These are phyloP conservation scores for Escallonia rubra DNA, from an alignment of 129 eudicot species.

Conservation along the genomic window DNA sequence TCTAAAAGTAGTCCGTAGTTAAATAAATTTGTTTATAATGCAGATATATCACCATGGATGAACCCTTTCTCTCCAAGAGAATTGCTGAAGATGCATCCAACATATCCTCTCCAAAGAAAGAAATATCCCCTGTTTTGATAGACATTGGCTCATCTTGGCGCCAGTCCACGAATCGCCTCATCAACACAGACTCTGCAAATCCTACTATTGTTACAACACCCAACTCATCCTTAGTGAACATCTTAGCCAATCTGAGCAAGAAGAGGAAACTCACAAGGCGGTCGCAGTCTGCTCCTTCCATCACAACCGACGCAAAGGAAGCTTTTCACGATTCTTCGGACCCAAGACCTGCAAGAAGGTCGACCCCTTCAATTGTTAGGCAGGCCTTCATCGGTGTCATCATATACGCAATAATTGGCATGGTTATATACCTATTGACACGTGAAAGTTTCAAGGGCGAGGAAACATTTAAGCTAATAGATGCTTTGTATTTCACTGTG, in stretches of 20 bases:
- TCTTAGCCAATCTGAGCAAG: background rate
- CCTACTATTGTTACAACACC: background rate
- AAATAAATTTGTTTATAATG: no score
- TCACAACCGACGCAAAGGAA: background rate
- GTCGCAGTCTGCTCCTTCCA: background rate
- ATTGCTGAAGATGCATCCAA: background rate
- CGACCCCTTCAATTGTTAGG: background rate
- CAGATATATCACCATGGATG: slow-evolving; percentile 4
- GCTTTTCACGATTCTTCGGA: background rate
- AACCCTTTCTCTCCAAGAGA: slow-evolving; percentile 1
- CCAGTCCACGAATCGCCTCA: background rate
- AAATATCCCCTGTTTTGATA: background rate
- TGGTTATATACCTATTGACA: background rate
- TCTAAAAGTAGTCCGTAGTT: no score
- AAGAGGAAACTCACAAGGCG: background rate
- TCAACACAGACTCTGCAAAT: background rate
- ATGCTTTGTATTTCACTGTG: slow-evolving; percentile 21
- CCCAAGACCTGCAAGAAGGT: background rate
- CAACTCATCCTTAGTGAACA: background rate
- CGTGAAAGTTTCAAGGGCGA: slow-evolving; percentile 7
- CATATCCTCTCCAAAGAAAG: background rate
- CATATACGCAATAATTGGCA: background rate
- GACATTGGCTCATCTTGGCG: background rate
- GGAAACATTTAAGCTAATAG: background rate
- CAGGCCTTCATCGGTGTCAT: slow-evolving; percentile 10